Percentiles rank a stretch among this genome's conserved stretches.
phyloP scores from a whole-genome alignment of 192 early-diverging fungal species.

The Coemansia sp. region DNA sequence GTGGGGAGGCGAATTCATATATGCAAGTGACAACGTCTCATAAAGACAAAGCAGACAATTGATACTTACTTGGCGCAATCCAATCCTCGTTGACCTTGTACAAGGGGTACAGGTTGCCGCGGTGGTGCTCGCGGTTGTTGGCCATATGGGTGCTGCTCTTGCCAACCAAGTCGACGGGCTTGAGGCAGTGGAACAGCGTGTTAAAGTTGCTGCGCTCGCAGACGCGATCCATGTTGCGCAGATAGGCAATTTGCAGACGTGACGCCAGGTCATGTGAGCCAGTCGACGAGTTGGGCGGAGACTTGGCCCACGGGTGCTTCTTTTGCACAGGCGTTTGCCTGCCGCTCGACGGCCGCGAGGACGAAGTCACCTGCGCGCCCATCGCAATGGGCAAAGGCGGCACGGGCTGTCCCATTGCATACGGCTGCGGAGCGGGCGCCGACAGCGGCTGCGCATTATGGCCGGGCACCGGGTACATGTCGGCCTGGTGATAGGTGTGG shows the following conservation, averaged over 20 bases:
- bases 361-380: background rate
- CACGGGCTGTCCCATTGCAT: slow-evolving; percentile 1
- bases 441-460: background rate
- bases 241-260: slow-evolving; percentile 16
- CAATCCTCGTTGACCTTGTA: slow-evolving; percentile 51
- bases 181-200: slow-evolving; percentile 37
- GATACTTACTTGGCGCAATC: slow-evolving; percentile 52
- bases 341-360: slow-evolving; percentile 6
- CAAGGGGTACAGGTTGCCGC: slow-evolving; percentile 39
- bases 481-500: background rate
- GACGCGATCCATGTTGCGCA: slow-evolving; percentile 23
- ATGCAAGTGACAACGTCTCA: slow-evolving; percentile 17
- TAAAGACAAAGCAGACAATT: background rate
- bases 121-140: slow-evolving; percentile 3
- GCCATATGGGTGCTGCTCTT: slow-evolving; percentile 1
- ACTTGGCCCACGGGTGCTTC: slow-evolving; percentile 1
- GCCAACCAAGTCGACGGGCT: slow-evolving; percentile 32
- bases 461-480: background rate
- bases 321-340: slow-evolving; percentile 7
- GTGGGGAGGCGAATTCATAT: slow-evolving; percentile 28
- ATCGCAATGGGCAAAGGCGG: background rate
- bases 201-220: slow-evolving; percentile 30
- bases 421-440: background rate
- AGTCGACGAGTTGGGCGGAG: slow-evolving; percentile 9
- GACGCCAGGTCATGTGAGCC: slow-evolving; percentile 2